These are phyloP conservation scores for Lenwebbia sp. DNA, from an alignment of 345 rosid genomes.

Conservation along the genomic window DNA sequence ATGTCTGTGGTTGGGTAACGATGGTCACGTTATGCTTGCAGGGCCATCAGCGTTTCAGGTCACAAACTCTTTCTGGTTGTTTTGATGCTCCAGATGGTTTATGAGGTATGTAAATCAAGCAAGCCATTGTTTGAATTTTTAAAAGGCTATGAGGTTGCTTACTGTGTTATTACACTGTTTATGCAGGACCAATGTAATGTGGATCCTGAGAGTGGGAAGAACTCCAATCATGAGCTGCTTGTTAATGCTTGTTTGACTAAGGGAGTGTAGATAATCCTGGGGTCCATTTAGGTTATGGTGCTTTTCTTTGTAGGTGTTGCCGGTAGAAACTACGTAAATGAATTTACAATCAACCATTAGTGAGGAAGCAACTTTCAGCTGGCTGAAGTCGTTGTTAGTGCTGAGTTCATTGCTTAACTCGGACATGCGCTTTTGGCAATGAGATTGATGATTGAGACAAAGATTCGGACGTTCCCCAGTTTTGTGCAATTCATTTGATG, in stretches of 20 bases:
- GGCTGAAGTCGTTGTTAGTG: neutral
- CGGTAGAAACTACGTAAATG: neutral
- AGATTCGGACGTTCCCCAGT: neutral
- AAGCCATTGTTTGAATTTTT: neutral
- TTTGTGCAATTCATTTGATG: neutral
- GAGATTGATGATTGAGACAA: neutral
- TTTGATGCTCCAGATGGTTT: conserved; percentile 31
- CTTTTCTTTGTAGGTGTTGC: neutral
- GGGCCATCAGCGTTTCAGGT: conserved; percentile 30
- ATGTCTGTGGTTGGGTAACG: neutral
- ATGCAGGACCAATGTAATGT: neutral
- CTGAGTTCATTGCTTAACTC: neutral
- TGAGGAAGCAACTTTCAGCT: neutral
- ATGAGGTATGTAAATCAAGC: neutral
- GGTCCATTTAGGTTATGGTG: neutral
- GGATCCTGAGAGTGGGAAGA: neutral
- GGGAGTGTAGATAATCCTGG: neutral
- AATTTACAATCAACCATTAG: neutral
- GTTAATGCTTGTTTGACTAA: neutral
- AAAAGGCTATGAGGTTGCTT: neutral
- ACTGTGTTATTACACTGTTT: neutral
- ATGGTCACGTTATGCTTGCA: conserved; percentile 12
- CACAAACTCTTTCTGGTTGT: conserved; percentile 26
- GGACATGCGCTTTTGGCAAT: neutral
- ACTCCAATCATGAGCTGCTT: neutral